phyloP scores from a whole-genome alignment of 805 yeast genomes.

The Monosporozyma yasuniensis region DNA sequence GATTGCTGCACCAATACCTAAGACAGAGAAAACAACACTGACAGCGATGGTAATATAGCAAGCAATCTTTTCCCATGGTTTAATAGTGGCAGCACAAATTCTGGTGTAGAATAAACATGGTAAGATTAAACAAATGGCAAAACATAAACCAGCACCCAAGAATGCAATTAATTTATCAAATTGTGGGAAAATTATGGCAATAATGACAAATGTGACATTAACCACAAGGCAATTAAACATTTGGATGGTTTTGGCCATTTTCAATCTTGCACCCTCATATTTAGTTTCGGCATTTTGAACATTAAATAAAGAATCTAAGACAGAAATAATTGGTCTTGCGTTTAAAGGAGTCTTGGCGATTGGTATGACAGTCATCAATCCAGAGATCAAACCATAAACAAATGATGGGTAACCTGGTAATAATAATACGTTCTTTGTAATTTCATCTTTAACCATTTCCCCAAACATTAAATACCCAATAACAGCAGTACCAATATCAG shows the following conservation, averaged over 20 bases:
- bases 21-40: slow-evolving; percentile 41
- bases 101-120: slow-evolving; percentile 66
- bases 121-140: slow-evolving; percentile 66
- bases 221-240: slow-evolving; percentile 35
- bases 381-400: slow-evolving; percentile 50
- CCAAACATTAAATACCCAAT: slow-evolving; percentile 82
- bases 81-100: slow-evolving; percentile 40
- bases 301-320: slow-evolving; percentile 47
- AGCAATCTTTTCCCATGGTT: slow-evolving; percentile 31
- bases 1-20: slow-evolving; percentile 54
- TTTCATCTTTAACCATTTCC: slow-evolving; percentile 51
- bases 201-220: slow-evolving; percentile 46
- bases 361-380: slow-evolving; percentile 72
- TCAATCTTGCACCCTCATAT: slow-evolving; percentile 12
- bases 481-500: slow-evolving; percentile 57
- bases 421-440: slow-evolving; percentile 64
- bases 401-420: slow-evolving; percentile 61
- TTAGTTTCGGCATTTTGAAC: slow-evolving; percentile 19
- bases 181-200: slow-evolving; percentile 62
- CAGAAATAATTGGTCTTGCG: slow-evolving; percentile 72
- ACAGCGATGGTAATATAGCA: slow-evolving; percentile 38
- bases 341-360: slow-evolving; percentile 76
- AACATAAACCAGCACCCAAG: slow-evolving; percentile 73
- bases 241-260: slow-evolving; percentile 15
- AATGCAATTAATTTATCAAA: slow-evolving; percentile 78